Base-by-base conservation (phyloP, 768 basidiomycete species). In the Thelephora aurantiotincta region DNA sequence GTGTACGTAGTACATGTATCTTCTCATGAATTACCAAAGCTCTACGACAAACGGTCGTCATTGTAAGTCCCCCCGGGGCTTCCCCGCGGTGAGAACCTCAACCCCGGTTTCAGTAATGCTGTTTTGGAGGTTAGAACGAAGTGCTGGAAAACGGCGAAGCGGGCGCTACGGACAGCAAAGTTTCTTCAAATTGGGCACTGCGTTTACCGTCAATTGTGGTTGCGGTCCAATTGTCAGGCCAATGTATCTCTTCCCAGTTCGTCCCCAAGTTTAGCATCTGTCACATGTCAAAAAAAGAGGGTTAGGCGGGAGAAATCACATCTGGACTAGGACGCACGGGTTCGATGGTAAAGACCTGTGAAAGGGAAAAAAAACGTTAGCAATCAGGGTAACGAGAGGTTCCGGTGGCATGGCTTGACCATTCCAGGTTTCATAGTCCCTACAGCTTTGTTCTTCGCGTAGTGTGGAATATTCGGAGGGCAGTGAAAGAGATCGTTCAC, bases 181-280 rank as follows among this genome's bases (percentile, higher is more conserved):
- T 97, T 58, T 99, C 96, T 62, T 99, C 96, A 59, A 97, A 99
- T 58, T 99, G 96, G 1, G 96, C 96, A 51, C 88, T 92, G 48
- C 75, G 70, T 61, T 84, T 85, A 19, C 92, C 94, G 63, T 97
- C 94, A 11, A 74, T 64, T 4, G 96, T 99, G 18, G 84, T 89
- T 1, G 93, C 90, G 2, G 94, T 98, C 94, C 94, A 98, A 58
- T 90, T 82, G 62, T 94, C 91, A 30, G 83, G 82, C 92, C 92
- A 91, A 60, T 91, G 88, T 18, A 80, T 70, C 47, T 78, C 75
- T 26, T 75, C 75, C 79, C 82, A 85, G 52, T 71, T 77, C 45
- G 72, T 70, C 5, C 93, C 93, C 16, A 89, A 62, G 62, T 97
- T 97, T 54, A 96, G 80, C 93, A 97, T 97, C 77, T 94, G 62